A percentile compares a stretch with the other conserved stretches of the same genome.
These are phyloP conservation scores for Mesembryanthemum crystallinum DNA, from an alignment of 148 eudicot genomes.

Conservation along the genomic window DNA sequence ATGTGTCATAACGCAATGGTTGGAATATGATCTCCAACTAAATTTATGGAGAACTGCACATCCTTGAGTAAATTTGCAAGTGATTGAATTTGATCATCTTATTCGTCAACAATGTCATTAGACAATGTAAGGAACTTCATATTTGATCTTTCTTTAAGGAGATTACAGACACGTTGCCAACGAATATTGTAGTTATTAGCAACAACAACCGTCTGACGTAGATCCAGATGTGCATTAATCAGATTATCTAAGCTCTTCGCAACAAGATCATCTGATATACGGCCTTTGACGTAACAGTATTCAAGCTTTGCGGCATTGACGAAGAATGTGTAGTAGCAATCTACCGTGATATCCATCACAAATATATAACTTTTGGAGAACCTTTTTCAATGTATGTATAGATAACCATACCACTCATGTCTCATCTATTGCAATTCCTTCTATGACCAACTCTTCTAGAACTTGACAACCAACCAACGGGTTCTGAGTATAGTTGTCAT, in stretches of 20 bases:
- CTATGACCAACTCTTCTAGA: conserved; percentile 31
- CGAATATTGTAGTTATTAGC: background rate
- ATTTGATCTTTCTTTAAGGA: conserved; percentile 20
- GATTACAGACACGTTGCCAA: conserved; percentile 15
- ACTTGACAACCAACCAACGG: conserved; percentile 25
- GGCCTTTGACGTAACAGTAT: background rate
- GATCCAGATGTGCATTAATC: conserved; percentile 19
- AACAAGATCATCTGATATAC: conserved; percentile 20
- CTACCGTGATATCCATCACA: conserved; percentile 17
- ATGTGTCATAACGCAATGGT: too few species aligned
- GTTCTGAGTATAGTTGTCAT: conserved; percentile 20
- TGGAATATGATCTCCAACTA: too few species aligned
- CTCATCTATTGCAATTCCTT: conserved; percentile 22
- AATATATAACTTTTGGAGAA: conserved; percentile 16
- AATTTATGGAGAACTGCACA: too few species aligned
- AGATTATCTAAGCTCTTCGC: conserved; percentile 17
- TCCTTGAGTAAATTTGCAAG: too few species aligned
- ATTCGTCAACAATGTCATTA: conserved; percentile 15
- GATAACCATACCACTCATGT: conserved; percentile 19
- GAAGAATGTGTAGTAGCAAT: background rate
- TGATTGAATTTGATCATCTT: too few species aligned
- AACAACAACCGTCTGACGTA: conserved; percentile 6
- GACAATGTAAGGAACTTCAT: conserved; percentile 18
- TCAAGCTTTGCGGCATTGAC: background rate
- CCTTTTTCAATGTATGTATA: conserved; percentile 11